A percentile compares a stretch with the other conserved stretches of the same genome.
These are phyloP conservation scores for Malus sylvestris DNA, from an alignment of 306 rosid genomes.

Conservation along the genomic window DNA sequence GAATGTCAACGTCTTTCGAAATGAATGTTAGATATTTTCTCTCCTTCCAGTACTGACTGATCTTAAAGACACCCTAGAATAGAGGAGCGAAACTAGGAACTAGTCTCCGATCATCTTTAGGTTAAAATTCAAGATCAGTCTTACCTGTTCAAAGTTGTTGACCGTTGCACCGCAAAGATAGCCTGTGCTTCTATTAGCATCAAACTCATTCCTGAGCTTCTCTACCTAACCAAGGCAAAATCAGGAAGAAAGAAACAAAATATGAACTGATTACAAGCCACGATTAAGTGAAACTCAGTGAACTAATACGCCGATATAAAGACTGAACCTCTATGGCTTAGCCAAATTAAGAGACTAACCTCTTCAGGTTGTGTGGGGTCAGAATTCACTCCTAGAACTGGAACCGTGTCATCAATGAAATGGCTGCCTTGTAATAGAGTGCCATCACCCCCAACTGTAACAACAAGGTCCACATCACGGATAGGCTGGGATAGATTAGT, in stretches of 20 bases:
- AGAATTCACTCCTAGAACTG: slow-evolving; percentile 91
- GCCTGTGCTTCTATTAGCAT: slow-evolving; percentile 87
- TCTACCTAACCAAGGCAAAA: slow-evolving; percentile 45
- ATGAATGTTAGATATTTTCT: neutral
- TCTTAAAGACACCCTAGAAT: neutral
- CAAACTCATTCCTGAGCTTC: slow-evolving; percentile 47
- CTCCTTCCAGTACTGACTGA: neutral
- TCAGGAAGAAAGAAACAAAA: neutral
- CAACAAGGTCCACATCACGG: slow-evolving; percentile 66
- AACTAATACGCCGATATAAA: slow-evolving; percentile 5
- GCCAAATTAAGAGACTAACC: slow-evolving; percentile 33
- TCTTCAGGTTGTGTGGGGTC: slow-evolving; percentile 76
- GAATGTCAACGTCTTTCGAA: neutral
- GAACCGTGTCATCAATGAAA: slow-evolving; percentile 65
- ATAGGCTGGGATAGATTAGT: slow-evolving; percentile 48
- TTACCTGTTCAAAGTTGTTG: slow-evolving; percentile 75
- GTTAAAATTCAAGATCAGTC: neutral
- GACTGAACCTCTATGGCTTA: slow-evolving; percentile 6
- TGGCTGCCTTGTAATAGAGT: slow-evolving; percentile 84
- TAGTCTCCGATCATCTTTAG: neutral
- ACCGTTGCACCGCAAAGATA: slow-evolving; percentile 73
- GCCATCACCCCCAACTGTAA: slow-evolving; percentile 92
- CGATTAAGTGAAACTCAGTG: neutral
- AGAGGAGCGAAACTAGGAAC: neutral
- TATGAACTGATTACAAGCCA: neutral